These are phyloP conservation scores for Pouteria glomerata DNA, from an alignment of 148 eudicot species.

Conservation along the genomic window DNA sequence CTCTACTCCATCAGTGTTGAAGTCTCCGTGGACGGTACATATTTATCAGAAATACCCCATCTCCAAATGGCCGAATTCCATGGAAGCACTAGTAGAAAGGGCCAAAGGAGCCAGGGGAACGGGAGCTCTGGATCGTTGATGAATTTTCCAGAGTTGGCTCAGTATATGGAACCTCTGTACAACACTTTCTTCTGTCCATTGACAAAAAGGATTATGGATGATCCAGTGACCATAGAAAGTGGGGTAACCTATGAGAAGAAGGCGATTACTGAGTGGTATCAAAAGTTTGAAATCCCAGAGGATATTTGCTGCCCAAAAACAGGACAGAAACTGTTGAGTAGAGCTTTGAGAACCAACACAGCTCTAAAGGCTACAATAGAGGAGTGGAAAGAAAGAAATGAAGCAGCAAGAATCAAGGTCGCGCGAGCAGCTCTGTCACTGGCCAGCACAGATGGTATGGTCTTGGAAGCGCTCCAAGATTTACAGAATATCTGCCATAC, in stretches of 20 bases:
- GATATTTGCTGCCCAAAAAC: slow-evolving; percentile 56
- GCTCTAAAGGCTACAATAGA: slow-evolving; percentile 56
- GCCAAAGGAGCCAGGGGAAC: slow-evolving; percentile 15
- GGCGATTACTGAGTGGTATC: slow-evolving; percentile 52
- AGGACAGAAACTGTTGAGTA: slow-evolving; percentile 38
- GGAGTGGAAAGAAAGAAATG: slow-evolving; percentile 82
- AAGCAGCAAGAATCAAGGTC: slow-evolving; percentile 50
- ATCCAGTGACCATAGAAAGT: slow-evolving; percentile 70
- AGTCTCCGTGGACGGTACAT: slow-evolving; percentile 31
- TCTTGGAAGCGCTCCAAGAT: slow-evolving; percentile 60
- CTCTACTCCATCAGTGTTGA: slow-evolving; percentile 44
- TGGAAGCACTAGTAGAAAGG: slow-evolving; percentile 36
- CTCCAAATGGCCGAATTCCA: slow-evolving; percentile 16
- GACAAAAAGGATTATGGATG: slow-evolving; percentile 68
- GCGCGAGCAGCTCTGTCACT: slow-evolving; percentile 49
- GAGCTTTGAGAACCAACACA: slow-evolving; percentile 42
- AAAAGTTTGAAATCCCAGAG: slow-evolving; percentile 25
- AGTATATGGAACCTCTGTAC: slow-evolving; percentile 57
- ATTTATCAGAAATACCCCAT: slow-evolving; percentile 26
- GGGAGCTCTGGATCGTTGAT: slow-evolving; percentile 28
- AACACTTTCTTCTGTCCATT: slow-evolving; percentile 69
- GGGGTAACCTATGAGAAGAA: slow-evolving; percentile 68
- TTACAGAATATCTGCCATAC: slow-evolving; percentile 39
- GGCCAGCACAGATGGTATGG: slow-evolving; percentile 45
- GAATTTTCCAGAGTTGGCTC: slow-evolving; percentile 31